A percentile compares a stretch with the other conserved stretches of the same genome.
Evolutionary conservation across 495 filamentous ascomycete genomes (phyloP).

Genomic region (Friedmanniomyces simplex): DNA sequence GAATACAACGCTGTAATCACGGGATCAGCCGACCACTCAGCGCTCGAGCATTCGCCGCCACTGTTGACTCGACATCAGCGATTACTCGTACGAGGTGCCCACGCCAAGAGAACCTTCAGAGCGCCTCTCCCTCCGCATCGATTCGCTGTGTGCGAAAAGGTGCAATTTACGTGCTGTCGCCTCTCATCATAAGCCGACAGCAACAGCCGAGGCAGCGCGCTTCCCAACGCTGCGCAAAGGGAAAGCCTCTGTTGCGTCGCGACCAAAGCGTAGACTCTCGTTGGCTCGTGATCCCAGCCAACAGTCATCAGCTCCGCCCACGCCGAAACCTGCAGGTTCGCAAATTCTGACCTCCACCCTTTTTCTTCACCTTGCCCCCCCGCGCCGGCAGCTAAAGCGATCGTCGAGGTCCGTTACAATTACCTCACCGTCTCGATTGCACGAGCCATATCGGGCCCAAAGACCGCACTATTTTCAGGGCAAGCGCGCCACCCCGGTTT

Average conservation of each 20-base stretch:
- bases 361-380: not conserved
- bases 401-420: not conserved
- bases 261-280: too few relatives aligned
- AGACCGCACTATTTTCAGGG: slow-evolving; percentile 21
- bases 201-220: not conserved
- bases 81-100: not conserved
- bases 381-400: slow-evolving; percentile 9
- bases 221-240: not conserved
- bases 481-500: slow-evolving; percentile 14
- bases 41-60: not conserved
- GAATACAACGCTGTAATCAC: not conserved
- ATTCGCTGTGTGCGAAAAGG: not conserved
- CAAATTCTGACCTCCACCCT: not conserved
- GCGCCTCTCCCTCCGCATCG: not conserved
- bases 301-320: not conserved
- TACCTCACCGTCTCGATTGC: slow-evolving; percentile 6
- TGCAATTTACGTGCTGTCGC: not conserved
- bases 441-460: slow-evolving; percentile 7
- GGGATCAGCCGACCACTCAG: not conserved
- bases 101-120: not conserved
- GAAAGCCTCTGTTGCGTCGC: not conserved
- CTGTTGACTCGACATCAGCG: not conserved
- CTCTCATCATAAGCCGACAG: not conserved
- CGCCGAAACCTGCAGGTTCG: not conserved
- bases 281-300: not conserved